phyloP scores from a whole-genome alignment of 2,329 filamentous ascomycete genomes.

The Fusarium neocosmosporiellum region DNA sequence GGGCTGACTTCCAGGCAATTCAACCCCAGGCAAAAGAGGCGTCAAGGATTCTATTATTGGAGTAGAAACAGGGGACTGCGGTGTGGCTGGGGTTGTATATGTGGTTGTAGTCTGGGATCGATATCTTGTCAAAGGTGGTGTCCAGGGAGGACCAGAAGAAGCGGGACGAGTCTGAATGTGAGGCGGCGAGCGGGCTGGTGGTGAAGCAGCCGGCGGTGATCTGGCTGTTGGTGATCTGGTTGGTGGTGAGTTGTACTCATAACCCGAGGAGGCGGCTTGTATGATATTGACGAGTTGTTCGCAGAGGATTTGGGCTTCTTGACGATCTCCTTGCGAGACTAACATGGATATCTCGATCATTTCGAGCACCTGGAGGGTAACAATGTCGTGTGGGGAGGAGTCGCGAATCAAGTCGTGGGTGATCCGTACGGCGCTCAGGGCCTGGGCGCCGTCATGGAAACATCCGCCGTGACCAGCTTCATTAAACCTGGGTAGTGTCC shows the following conservation, averaged over 20 bases:
- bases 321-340: not conserved
- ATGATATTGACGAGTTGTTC: not conserved
- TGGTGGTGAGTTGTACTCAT: not conserved
- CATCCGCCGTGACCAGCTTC: not conserved
- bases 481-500: not conserved
- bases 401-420: not conserved
- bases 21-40: not conserved
- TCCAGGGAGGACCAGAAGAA: not conserved
- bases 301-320: not conserved
- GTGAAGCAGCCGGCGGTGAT: not conserved
- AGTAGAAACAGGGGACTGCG: not conserved
- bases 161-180: not conserved
- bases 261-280: not conserved
- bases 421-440: not conserved
- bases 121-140: too few relatives aligned
- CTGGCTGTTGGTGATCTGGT: not conserved
- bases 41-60: not conserved
- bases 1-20: not conserved
- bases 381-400: not conserved
- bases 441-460: conserved; percentile 2
- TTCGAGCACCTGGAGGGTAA: not conserved
- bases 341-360: not conserved
- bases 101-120: not conserved
- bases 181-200: not conserved
- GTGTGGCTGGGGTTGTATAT: not conserved